Base-by-base conservation (phyloP, 1,139 yeast genomes). In the Pichia sp. region DNA sequence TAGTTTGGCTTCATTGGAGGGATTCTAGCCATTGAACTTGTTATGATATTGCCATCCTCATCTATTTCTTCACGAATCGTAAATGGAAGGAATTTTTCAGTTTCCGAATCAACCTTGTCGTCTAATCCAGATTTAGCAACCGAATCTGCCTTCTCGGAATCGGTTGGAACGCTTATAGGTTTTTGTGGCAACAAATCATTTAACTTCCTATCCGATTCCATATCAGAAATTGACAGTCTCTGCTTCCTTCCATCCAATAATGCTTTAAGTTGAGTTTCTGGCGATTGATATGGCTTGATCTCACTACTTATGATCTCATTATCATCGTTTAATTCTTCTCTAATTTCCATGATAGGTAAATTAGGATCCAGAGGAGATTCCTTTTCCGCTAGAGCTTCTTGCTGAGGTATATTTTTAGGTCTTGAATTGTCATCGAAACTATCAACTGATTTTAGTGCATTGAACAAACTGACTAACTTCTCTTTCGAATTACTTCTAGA, bases 51-150 rank as follows among this genome's bases (percentile, higher is more conserved):
- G 0, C 87, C 96, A 24, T 85, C 83, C 2, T 86, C 95, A 67
- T 90, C 96, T 36, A 90, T 70, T 55, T 85, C 90, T 64, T 91
- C 97, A 52, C 83, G 76, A 50, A 90, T 96, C 81, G 88, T 81
- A 44, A 82, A 73, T 0, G 88, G 89, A 6, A 82, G 52, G 16
- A 62, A 68, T 3, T 45, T 44, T 9, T n/a, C 41, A 29, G 29
- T 41, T 10, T 33, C 30, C 6, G 51, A 20, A 20, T 48, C 46
- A 36, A 47, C 36, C 7, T 45, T 17, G 8, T 49, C 42, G n/a
- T 44, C 48, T 9, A 33, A 34, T 20, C 24, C 24, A 20, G 24
- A 20, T 20, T 20, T 20, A 20, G 24, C 24, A 20, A 20, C 24
- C 24, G 24, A 20, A 20, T 20, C 3, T 2, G 24, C 24, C 24